Conservation (phyloP, 106 monocot species). For the Dactylorhiza incarnata region DNA sequence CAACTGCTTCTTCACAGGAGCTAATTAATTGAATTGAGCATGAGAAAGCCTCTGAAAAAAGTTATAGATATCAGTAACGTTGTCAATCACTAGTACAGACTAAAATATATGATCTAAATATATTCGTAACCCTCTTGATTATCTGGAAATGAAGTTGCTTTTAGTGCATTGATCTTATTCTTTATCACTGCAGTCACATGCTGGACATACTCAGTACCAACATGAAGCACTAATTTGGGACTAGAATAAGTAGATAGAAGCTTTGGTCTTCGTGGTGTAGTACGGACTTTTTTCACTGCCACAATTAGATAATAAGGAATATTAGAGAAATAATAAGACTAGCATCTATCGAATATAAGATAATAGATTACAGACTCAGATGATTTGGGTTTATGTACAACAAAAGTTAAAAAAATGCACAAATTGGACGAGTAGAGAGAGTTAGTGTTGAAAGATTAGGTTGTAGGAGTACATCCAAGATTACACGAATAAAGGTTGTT, state of each 20-base stretch:
- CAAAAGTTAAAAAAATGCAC: too few species aligned
- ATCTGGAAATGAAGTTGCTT: slow-evolving; percentile 31
- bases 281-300: slow-evolving; percentile 68
- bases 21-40: slow-evolving; percentile 62
- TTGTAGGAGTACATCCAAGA: too few species aligned
- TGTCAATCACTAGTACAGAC: neutral
- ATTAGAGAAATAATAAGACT: neutral
- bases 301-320: neutral
- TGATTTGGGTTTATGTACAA: too few species aligned
- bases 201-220: slow-evolving; percentile 56
- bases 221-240: slow-evolving; percentile 42
- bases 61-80: slow-evolving; percentile 8
- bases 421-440: too few species aligned
- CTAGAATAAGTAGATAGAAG: slow-evolving; percentile 49
- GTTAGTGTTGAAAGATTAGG: too few species aligned
- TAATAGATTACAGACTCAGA: too few species aligned
- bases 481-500: too few species aligned
- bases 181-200: slow-evolving; percentile 54
- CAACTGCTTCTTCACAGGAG: slow-evolving; percentile 19
- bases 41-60: slow-evolving; percentile 37
- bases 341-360: neutral
- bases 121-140: slow-evolving; percentile 46
- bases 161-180: slow-evolving; percentile 54
- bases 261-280: slow-evolving; percentile 38
- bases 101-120: neutral